Conservation (phyloP, 2,329 filamentous ascomycete genomes). For the Aureobasidium uvarum region DNA sequence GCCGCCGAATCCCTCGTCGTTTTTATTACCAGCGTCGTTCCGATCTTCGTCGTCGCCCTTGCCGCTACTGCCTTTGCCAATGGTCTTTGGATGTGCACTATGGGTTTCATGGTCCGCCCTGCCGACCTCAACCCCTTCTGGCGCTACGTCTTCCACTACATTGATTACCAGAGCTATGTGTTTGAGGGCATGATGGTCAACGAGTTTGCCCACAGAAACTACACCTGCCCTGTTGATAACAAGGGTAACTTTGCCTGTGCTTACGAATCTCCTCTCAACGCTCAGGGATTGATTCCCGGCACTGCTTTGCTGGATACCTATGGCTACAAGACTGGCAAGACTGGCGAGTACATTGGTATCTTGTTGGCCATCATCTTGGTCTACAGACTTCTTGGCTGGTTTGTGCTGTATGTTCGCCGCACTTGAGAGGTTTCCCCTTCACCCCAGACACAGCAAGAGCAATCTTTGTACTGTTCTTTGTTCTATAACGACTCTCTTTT, state of each 20-base stretch:
- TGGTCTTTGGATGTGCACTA: constrained; percentile 84
- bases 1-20: constrained; percentile 82
- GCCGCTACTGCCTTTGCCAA: constrained; percentile 82
- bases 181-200: constrained; percentile 95
- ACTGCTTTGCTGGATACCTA: constrained; percentile 67
- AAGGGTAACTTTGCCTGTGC: constrained; percentile 68
- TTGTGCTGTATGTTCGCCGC: constrained; percentile 52
- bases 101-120: constrained; percentile 75
- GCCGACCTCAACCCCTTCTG: constrained; percentile 76
- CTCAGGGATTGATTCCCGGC: constrained; percentile 68
- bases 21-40: constrained; percentile 68
- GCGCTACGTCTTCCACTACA: constrained; percentile 84
- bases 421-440: constrained; percentile 26
- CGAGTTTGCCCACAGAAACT: constrained; percentile 67
- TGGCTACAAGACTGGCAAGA: constrained; percentile 63
- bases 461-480: neutral
- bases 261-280: constrained; percentile 62
- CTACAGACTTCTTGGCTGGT: constrained; percentile 68
- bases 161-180: constrained; percentile 82
- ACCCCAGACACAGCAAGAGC: neutral
- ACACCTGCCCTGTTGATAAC: constrained; percentile 58
- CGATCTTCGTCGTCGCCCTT: constrained; percentile 75
- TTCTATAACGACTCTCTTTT: constrained; percentile 12
- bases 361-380: constrained; percentile 72
- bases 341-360: constrained; percentile 72